Conservation (phyloP, 768 basidiomycete species). For the Russula griseocarnosa region DNA sequence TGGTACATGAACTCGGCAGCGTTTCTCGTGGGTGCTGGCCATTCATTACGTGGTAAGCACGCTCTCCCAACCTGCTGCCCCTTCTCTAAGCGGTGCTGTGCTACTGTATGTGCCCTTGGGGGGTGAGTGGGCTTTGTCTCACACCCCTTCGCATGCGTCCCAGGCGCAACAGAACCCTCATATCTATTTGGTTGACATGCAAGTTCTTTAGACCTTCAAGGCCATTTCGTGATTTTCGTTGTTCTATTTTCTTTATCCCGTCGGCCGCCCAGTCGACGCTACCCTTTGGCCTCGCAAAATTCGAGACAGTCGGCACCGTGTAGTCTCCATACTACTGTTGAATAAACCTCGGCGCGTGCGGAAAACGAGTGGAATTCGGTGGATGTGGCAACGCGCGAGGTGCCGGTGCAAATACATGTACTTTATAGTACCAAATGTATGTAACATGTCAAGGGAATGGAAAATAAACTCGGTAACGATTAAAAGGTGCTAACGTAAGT, state of each 20-base stretch:
- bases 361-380: too few relatives aligned
- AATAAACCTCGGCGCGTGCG: too few relatives aligned
- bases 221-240: conserved; percentile 91
- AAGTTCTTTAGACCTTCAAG: conserved; percentile 59
- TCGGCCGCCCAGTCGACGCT: conserved; percentile 69
- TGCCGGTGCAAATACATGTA: too few relatives aligned
- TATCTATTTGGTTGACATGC: neutral
- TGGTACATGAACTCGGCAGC: conserved; percentile 88
- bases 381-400: too few relatives aligned
- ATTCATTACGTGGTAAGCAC: conserved; percentile 76
- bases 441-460: too few relatives aligned
- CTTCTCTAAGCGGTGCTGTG: neutral
- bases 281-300: conserved; percentile 93
- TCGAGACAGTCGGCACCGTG: conserved; percentile 92
- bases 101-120: neutral
- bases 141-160: too few relatives aligned
- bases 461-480: too few relatives aligned
- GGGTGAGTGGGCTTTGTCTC: neutral
- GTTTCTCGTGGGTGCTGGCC: conserved; percentile 89
- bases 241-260: conserved; percentile 82
- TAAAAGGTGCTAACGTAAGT: too few relatives aligned
- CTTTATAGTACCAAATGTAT: too few relatives aligned
- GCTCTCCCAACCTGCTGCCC: neutral
- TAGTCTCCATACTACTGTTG: too few relatives aligned
- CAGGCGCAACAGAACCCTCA: too few relatives aligned